Conservation (phyloP, 1,284 basidiomycete genomes). For the Uromyces viciae-fabae region DNA sequence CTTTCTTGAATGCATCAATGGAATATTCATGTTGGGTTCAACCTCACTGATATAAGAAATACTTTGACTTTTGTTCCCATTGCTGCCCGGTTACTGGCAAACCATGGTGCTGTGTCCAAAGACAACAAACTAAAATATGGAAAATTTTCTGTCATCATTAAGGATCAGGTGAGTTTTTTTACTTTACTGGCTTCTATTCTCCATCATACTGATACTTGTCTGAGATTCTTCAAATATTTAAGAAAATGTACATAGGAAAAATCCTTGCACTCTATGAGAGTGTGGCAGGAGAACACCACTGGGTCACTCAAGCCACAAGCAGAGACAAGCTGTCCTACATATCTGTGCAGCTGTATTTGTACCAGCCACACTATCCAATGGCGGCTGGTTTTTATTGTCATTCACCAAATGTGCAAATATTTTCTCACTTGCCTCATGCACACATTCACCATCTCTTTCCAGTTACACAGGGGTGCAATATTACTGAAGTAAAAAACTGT, state of each 20-base stretch:
- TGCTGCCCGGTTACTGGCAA: neutral
- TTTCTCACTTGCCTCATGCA: neutral
- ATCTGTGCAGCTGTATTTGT: neutral
- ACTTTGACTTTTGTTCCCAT: neutral
- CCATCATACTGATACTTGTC: no score
- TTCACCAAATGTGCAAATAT: neutral
- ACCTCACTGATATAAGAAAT: neutral
- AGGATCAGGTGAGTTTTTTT: neutral
- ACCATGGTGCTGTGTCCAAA: neutral
- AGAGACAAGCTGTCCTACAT: neutral
- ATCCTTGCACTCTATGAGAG: neutral
- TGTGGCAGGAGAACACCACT: neutral
- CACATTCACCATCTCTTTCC: neutral
- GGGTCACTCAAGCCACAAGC: neutral
- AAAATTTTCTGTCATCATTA: neutral
- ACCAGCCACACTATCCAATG: neutral
- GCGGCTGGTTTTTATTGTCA: neutral
- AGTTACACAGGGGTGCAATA: neutral
- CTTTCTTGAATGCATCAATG: neutral
- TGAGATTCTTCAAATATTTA: no score
- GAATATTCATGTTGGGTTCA: neutral
- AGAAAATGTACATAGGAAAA: neutral
- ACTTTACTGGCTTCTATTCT: no score
- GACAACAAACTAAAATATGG: neutral
- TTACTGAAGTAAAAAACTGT: neutral